Percentiles rank a stretch among this genome's conserved stretches.
Conservation (phyloP, 208 protist species). For the Leishmania martiniquensis region DNA sequence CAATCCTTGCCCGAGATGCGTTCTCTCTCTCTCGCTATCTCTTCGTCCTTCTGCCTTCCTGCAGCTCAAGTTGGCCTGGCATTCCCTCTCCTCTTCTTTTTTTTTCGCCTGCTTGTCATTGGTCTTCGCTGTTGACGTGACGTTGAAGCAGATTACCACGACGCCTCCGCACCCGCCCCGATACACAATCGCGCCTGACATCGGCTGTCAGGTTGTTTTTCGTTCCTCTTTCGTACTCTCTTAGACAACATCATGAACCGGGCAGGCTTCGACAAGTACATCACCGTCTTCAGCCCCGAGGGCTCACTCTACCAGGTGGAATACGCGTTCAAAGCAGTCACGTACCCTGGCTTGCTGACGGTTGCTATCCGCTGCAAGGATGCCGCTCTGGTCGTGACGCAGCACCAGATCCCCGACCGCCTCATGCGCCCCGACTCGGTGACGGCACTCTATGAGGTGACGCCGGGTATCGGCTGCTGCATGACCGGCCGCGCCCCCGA, state of each 20-base stretch:
- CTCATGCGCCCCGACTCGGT: conserved; percentile 96
- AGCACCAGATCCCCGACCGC: conserved; percentile 98
- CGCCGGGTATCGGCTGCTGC: conserved; percentile 94
- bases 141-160: not conserved
- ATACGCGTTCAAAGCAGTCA: conserved; percentile 99
- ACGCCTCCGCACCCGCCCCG: not conserved
- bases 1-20: not conserved
- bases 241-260: conserved; percentile 55
- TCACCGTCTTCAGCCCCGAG: conserved; percentile 99
- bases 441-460: conserved; percentile 96
- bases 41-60: not conserved
- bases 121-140: not conserved
- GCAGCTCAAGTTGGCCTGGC: not conserved
- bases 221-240: not conserved
- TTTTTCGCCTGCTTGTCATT: not conserved
- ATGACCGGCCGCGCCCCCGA: conserved; percentile 96
- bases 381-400: conserved; percentile 94
- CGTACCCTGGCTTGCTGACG: conserved; percentile 95
- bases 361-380: conserved; percentile 97
- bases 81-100: not conserved
- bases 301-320: conserved; percentile 99
- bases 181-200: not conserved
- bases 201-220: not conserved
- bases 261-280: conserved; percentile 97
- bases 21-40: not conserved